These are phyloP conservation scores for Dentipellis sp. DNA, from an alignment of 768 basidiomycete species.

Conservation along the genomic window DNA sequence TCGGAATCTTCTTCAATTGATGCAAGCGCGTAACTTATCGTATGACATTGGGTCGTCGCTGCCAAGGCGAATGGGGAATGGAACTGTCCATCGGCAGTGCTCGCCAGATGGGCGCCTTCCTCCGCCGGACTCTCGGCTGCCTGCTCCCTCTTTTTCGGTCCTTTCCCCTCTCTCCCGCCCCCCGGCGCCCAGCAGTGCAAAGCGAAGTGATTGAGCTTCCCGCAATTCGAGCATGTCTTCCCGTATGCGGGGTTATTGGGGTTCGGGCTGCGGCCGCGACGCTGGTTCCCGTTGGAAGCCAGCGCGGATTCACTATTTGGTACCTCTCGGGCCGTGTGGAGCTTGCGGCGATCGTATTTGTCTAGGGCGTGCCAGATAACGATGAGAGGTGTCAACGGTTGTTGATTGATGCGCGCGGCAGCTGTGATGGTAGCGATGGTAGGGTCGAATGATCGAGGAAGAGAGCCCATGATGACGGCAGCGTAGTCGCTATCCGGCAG, in stretches of 20 bases:
- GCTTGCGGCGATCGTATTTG: neutral
- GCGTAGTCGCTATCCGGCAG: neutral
- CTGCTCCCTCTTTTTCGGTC: neutral
- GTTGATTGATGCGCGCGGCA: neutral
- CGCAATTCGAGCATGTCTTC: neutral
- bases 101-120: neutral
- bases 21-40: no score
- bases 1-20: no score
- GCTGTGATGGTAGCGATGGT: neutral
- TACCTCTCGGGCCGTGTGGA: neutral
- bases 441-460: neutral
- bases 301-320: neutral
- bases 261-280: neutral
- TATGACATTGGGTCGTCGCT: neutral
- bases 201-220: neutral
- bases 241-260: neutral
- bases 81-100: neutral
- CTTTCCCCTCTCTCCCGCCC: neutral
- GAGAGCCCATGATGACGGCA: neutral
- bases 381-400: neutral
- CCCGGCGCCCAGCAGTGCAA: neutral
- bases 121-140: neutral
- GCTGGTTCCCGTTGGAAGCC: no score
- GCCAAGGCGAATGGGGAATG: neutral
- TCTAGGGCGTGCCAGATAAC: neutral